Conservation (phyloP, 2,329 filamentous ascomycete species). For the Ophiostoma sp. region DNA sequence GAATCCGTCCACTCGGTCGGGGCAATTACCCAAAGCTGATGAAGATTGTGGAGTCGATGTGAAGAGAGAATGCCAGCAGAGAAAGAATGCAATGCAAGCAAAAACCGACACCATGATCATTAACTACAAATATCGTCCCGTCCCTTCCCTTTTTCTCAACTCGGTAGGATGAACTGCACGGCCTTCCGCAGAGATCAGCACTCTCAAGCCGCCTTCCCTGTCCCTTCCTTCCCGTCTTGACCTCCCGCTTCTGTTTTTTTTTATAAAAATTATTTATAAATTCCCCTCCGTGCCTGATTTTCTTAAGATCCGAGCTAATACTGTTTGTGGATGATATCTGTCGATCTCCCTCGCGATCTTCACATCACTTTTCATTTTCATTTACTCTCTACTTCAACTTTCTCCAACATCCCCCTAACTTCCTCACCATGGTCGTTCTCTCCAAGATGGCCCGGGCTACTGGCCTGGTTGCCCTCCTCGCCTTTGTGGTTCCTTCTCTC, state of each 20-base stretch:
- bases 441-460: background rate
- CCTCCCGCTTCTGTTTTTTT: background rate
- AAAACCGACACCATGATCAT: background rate
- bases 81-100: background rate
- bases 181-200: slow-evolving; percentile 17
- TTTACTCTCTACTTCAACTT: background rate
- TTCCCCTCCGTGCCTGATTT: background rate
- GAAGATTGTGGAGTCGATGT: background rate
- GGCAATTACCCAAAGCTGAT: slow-evolving; percentile 12
- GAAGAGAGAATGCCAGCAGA: too few relatives aligned
- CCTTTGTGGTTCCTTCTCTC: background rate
- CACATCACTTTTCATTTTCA: background rate
- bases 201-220: background rate
- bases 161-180: background rate
- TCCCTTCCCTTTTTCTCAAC: background rate
- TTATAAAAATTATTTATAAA: background rate
- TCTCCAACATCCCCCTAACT: too few relatives aligned
- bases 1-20: background rate
- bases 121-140: background rate
- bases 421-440: background rate
- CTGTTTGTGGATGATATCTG: background rate
- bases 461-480: background rate
- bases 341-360: background rate
- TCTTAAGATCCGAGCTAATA: background rate
- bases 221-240: background rate